Base-by-base conservation (phyloP, 805 yeast genomes). In the Schizosaccharomyces pombe region DNA sequence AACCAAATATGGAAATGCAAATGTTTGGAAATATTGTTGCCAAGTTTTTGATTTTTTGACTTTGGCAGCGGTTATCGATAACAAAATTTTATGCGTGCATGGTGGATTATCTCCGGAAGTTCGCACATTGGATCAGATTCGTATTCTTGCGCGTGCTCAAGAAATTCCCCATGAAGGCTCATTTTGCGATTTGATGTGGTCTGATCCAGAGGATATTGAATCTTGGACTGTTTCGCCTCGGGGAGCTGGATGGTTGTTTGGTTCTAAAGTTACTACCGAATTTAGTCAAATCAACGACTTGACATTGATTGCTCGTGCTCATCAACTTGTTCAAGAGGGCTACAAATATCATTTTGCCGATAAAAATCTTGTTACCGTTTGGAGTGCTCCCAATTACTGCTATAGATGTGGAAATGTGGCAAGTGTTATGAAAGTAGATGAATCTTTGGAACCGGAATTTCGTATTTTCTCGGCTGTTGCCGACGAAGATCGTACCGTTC, bases 141-240 rank as follows among this genome's bases (percentile, higher is more conserved):
- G 97, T 62, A 97, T 89, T 19, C 72, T 89, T 56, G 82, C 91
- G 54, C 75, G 98, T 63, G 97, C 97, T 2, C 97, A 89, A 68
- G 97, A 89, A 68, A 95, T 89, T 52, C 98, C 98, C 2, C 97
- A 91, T 66, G 98, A 89, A 69, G 98, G 98, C 61, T 97, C 96
- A 2, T 89, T 89, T 67, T 91, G 96, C 64, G 98, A 89, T 67
- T 75, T 89, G 62, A 87, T 89, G 40, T 89, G 98, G 98, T 81
- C 93, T 22, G 98, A 89, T 64, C 98, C 98, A 1, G 97, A 89
- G 65, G 59, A 87, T 62, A 95, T 87, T 47, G 95, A 85, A 61
- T 85, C 95, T 11, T 89, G 98, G 98, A 95, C 94, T 24, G 95
- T 91, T 22, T 81, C 93, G 29, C 95, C 96, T 32, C 76, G 98